Base-by-base conservation (phyloP, 352 stramenopile species). In the Pythium monospermum region DNA sequence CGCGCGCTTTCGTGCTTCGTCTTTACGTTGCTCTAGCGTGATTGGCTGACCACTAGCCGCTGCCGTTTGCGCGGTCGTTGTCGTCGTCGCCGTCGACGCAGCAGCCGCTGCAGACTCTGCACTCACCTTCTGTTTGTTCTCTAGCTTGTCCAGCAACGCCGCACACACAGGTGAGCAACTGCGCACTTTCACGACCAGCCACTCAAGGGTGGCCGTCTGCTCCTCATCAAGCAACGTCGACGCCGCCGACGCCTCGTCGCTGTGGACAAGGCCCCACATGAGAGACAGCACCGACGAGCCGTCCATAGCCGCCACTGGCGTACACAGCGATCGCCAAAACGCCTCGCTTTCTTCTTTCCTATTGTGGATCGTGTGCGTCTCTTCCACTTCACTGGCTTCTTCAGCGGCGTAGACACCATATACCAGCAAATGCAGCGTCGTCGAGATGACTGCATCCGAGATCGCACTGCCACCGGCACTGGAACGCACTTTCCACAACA, bases 371-470 rank as follows among this genome's bases (percentile, higher is more conserved):
- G n/a, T n/a, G n/a, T n/a, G n/a, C 16, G 12, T 51, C 15, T 21
- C 41, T 25, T 66, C 49, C 2, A 42, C 33, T 31, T 32, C 37
- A 25, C 41, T 33, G 16, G 23, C 28, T 27, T 65, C 50, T 39
- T 57, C 45, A 21, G 82, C 82, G 10, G 76, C 78, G 53, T 94
- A 76, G 4, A 91, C 66, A 19, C 75, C 83, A 53, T 90, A 76
- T 27, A 91, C 84, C 12, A 94, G 64, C 49, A 94, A 57, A 45
- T 94, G 82, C 25, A 94, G 64, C 12, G 65, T 80, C 13, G 82
- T 94, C 32, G 84, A 93, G 28, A 94, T 79, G 11, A 94, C 78
- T 11, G 82, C 82, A 50, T 93, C 84, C 3, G 82, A 92, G 0
- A 92, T 75, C 6, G 60, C 64, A 28, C 69, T 78, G 39, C 48